A percentile compares a stretch with the other conserved stretches of the same genome.
Evolutionary conservation across 2,329 filamentous ascomycete species (phyloP).

Genomic region (Penicillium sp.): DNA sequence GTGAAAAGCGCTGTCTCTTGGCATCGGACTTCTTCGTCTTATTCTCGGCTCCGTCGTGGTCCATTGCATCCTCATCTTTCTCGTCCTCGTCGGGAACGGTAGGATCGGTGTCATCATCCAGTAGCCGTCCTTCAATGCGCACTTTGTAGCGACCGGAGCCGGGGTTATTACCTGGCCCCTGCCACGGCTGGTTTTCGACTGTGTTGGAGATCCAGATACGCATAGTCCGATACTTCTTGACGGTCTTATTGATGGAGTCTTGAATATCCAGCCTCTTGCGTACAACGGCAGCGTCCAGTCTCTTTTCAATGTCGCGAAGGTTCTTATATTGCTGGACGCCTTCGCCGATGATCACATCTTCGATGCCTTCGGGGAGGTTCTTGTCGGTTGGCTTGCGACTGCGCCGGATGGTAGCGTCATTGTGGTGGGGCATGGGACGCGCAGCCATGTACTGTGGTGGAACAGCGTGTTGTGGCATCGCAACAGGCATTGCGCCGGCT

Average conservation of each 20-base stretch:
- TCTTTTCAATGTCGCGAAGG: constrained; percentile 79
- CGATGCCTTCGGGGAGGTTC: constrained; percentile 85
- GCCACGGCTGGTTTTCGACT: constrained; percentile 91
- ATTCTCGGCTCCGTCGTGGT: constrained; percentile 52
- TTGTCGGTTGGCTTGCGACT: constrained; percentile 91
- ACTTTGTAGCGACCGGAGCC: constrained; percentile 63
- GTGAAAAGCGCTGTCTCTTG: constrained; percentile 42
- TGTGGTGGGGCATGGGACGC: constrained; percentile 37
- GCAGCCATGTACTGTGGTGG: constrained; percentile 38
- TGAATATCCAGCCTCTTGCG: constrained; percentile 88
- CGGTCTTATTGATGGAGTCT: constrained; percentile 70
- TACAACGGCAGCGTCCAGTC: constrained; percentile 87
- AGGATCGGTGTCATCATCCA: constrained; percentile 64
- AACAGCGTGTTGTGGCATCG: constrained; percentile 38
- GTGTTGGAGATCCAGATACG: constrained; percentile 95
- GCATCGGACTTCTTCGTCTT: constrained; percentile 29
- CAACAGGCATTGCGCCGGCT: constrained; percentile 35
- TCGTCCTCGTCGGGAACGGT: constrained; percentile 49
- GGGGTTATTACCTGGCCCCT: constrained; percentile 44
- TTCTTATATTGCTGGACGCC: constrained; percentile 77
- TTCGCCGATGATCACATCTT: constrained; percentile 76
- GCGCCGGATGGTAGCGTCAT: constrained; percentile 63
- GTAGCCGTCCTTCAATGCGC: constrained; percentile 81
- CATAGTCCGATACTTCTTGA: constrained; percentile 78
- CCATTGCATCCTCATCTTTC: constrained; percentile 51